Evolutionary conservation across 1,284 basidiomycete species (phyloP), one percentile per base, ranked within the genome.

Genomic region (Cerrena zonata): DNA sequence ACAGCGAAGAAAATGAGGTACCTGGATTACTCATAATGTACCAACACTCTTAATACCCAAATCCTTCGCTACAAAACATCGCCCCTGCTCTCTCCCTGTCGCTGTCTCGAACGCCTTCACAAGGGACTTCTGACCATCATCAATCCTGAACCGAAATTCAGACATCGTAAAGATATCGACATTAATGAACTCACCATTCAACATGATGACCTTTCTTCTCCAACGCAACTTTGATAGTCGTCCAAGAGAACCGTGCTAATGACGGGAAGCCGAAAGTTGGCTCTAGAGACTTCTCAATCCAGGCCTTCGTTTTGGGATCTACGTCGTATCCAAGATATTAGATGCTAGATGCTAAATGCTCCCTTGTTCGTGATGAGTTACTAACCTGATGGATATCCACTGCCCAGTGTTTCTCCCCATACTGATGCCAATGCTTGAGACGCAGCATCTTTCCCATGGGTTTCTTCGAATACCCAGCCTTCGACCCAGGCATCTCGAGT

Each of bases 231-330:
- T 94, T 95, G 54, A 94, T 83, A 0, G 95, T 97, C 1, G 89
- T 86, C 95, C 95, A 99, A 5, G 91, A 94, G 71, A 99, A 99
- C 12, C 95, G 82, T 3, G 86, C 94, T 42, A 98, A 72, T 11
- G 84, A 88, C 0, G 94, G 94, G 65, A 86, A 97, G 2, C 95
- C 95, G 65, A 99, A 99, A 1, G 93, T 88, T 1, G 86, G 87
- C 52, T 98, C 89, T 15, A 97, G 63, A 2, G 86, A 79, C 2
- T 75, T 68, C 57, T 81, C 82, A 19, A 99, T 74, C 85, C 89
- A 99, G 0, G 82, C 83, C 61, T 94, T 84, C 0, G 95, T 98
- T 60, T 89, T 91, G 0, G 96, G 95, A 67, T 99, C 95, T 86
- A 63, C 23, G 45, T 51, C 1, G 18, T 10, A 30, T n/a, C 10